Conservation (phyloP, 441 rosid species). For the Gossypium schwendimanii region DNA sequence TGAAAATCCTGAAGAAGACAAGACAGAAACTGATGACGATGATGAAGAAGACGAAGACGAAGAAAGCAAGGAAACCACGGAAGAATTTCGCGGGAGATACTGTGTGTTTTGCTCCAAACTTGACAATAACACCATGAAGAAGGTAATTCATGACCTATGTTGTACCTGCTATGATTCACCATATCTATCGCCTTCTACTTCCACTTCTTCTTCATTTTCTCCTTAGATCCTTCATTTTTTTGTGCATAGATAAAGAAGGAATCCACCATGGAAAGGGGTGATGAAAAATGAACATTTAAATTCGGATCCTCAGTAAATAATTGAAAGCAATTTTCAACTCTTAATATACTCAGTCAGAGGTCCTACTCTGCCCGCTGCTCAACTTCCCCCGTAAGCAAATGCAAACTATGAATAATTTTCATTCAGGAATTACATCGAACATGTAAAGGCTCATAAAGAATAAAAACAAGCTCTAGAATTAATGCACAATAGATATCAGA, state of each 20-base stretch:
- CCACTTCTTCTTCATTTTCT: conserved; percentile 27
- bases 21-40: not conserved
- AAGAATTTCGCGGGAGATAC: conserved; percentile 27
- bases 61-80: conserved; percentile 9
- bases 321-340: not conserved
- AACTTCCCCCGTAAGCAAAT: not conserved
- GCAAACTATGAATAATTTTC: not conserved
- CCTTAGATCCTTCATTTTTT: conserved; percentile 1
- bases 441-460: not conserved
- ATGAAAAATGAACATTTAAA: conserved; percentile 5
- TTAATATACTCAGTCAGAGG: not conserved
- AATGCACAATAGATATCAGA: not conserved
- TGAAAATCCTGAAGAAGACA: conserved; percentile 20
- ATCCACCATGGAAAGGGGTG: conserved; percentile 9
- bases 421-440: conserved; percentile 25
- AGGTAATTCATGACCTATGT: conserved; percentile 37
- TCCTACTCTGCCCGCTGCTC: not conserved
- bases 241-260: conserved; percentile 25
- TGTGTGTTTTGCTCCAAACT: conserved; percentile 61
- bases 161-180: conserved; percentile 44
- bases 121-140: conserved; percentile 31
- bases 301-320: not conserved
- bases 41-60: not conserved
- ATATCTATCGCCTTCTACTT: conserved; percentile 28
- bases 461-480: not conserved